phyloP scores from a whole-genome alignment of 306 rosid genomes.

The Vigna reflexopilosa region DNA sequence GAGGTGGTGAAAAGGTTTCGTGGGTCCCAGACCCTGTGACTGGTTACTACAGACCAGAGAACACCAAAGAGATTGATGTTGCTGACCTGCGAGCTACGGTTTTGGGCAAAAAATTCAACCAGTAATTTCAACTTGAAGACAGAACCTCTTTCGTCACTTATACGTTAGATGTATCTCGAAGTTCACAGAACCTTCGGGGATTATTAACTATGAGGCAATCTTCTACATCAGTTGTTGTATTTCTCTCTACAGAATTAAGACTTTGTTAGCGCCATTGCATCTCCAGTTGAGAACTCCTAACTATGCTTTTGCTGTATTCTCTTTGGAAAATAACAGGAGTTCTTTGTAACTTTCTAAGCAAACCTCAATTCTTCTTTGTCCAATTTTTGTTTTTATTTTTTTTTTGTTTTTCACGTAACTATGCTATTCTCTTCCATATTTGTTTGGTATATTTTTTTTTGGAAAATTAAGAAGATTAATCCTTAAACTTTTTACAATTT shows the following conservation, averaged over 20 bases:
- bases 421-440: too few species aligned
- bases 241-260: background rate
- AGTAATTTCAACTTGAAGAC: background rate
- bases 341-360: background rate
- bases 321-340: background rate
- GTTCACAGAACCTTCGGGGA: background rate
- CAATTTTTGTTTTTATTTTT: too few species aligned
- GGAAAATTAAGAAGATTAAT: too few species aligned
- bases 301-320: background rate
- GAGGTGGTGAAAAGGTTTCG: slow-evolving; percentile 59
- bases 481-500: too few species aligned
- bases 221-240: background rate
- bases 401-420: too few species aligned
- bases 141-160: background rate
- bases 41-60: slow-evolving; percentile 86
- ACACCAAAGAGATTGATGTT: slow-evolving; percentile 66
- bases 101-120: slow-evolving; percentile 51
- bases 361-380: background rate
- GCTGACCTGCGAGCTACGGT: slow-evolving; percentile 71
- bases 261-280: background rate
- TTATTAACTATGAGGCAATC: background rate
- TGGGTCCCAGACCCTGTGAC: slow-evolving; percentile 95
- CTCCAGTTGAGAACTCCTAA: background rate
- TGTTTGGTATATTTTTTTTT: too few species aligned
- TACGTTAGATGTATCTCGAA: background rate